Base-by-base conservation (phyloP, 495 filamentous ascomycete species). In the Penicillium argentinense region DNA sequence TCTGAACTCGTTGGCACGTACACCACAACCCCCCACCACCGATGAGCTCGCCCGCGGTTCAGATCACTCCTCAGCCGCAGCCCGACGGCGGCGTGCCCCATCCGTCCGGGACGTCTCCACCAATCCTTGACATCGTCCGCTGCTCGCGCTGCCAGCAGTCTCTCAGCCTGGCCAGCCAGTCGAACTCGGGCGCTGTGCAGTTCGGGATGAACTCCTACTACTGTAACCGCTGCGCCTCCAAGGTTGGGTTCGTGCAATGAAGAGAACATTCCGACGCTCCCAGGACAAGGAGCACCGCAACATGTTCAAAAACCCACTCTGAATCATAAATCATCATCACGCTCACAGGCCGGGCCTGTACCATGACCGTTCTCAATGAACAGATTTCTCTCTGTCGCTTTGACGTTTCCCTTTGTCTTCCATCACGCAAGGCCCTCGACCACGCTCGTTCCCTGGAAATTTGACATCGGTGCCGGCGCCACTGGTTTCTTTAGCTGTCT, bases 191-290 rank as follows among this genome's bases (percentile, higher is more conserved):
- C 13, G 84, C 83, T 62, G 80, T 90, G 5, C 78, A 79, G 39
- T 85, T 88, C 52, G 84, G 84, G 21, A 84, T 84, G 69, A 89
- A 88, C 55, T 83, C 86, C 41, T 90, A 88, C 64, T 90, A 90
- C 60, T 90, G 86, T 69, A 79, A 75, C 42, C 80, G 85, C 22
- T 90, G 86, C 62, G 85, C 86, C 14, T 76, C 76, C 40, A 81
- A 86, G 60, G 83, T 87, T 19, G 86, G 86, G 49, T 89, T 74
- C 45, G 62, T 81, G 47, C 77, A 76, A 38, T 87, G 82, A 87
- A 50, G 19, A 44, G 37, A 16, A 39, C 5, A 47, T 38, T 27
- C 25, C 27, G 17, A 3, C 30, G 28, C 19, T 4, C 5, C 5
- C 23, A 17, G 19, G 12, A 13, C 1, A 17, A 16, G 16, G 4